A percentile compares a stretch with the other conserved stretches of the same genome.
Conservation (phyloP, 192 early-diverging fungal species). For the Coemansia sp. region DNA sequence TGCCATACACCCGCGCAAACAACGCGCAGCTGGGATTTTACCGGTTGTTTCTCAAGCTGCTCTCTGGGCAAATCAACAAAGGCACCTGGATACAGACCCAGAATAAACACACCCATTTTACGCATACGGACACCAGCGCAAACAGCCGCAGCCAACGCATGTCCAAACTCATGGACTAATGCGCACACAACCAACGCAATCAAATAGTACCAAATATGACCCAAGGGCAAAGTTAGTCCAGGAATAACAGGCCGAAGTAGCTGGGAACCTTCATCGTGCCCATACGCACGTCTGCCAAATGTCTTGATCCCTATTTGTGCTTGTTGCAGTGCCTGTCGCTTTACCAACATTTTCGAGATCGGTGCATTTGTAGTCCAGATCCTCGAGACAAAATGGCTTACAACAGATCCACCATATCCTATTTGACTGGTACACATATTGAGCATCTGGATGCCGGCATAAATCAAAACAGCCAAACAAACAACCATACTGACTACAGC, state of each 20-base stretch:
- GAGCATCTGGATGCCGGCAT: constrained; percentile 27
- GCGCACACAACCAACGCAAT: constrained; percentile 27
- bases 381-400: neutral
- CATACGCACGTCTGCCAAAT: neutral
- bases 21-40: constrained; percentile 21
- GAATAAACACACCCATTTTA: constrained; percentile 29
- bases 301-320: neutral
- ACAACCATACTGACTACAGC: constrained; percentile 19
- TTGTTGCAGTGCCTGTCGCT: too few relatives aligned
- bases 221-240: constrained; percentile 39
- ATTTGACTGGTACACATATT: neutral
- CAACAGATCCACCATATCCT: neutral
- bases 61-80: constrained; percentile 39
- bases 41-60: constrained; percentile 18
- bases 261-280: neutral
- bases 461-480: constrained; percentile 12
- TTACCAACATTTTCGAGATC: too few relatives aligned
- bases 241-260: constrained; percentile 40
- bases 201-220: constrained; percentile 38
- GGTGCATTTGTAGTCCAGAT: neutral
- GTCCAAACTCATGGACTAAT: constrained; percentile 39
- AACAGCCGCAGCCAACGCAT: constrained; percentile 35
- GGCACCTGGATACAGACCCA: constrained; percentile 43
- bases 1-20: constrained; percentile 53
- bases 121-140: constrained; percentile 14